Percentiles rank a stretch among this genome's conserved stretches.
Conservation (phyloP, 2,329 filamentous ascomycete genomes). For the Chaetomium strumarium region DNA sequence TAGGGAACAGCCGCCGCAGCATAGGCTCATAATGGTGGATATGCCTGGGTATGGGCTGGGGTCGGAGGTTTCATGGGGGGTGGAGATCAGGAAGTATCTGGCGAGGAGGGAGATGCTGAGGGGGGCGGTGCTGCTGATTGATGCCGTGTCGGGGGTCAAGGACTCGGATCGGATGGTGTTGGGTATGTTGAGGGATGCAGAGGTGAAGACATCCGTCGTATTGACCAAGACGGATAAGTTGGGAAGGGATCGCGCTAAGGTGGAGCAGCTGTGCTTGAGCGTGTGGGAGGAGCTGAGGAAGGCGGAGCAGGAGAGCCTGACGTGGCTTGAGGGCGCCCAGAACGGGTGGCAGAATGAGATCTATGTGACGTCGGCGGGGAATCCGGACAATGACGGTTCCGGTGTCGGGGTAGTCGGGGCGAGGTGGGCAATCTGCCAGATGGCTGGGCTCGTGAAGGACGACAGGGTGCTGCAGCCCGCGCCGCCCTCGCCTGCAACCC, state of each 20-base stretch:
- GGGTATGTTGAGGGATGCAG: slow-evolving; percentile 39
- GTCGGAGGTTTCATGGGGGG: slow-evolving; percentile 44
- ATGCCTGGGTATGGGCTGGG: slow-evolving; percentile 35
- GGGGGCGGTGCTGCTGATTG: slow-evolving; percentile 49
- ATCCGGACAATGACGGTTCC: slow-evolving; percentile 26
- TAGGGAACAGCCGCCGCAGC: slow-evolving; percentile 36
- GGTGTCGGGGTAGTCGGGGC: slow-evolving; percentile 31
- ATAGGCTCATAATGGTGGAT: slow-evolving; percentile 42
- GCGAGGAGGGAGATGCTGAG: slow-evolving; percentile 40
- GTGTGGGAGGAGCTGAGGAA: slow-evolving; percentile 30
- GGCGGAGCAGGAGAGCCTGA: slow-evolving; percentile 21
- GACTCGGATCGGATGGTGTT: slow-evolving; percentile 44
- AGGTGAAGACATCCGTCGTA: slow-evolving; percentile 43
- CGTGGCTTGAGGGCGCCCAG: slow-evolving; percentile 20
- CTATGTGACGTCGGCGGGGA: slow-evolving; percentile 32
- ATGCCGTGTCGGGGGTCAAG: slow-evolving; percentile 47
- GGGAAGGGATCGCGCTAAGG: slow-evolving; percentile 14
- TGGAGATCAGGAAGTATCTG: slow-evolving; percentile 47
- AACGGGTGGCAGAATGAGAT: slow-evolving; percentile 31
- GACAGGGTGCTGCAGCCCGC: slow-evolving; percentile 9
- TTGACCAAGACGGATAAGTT: slow-evolving; percentile 54
- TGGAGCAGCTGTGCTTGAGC: slow-evolving; percentile 24
- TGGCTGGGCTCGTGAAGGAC: slow-evolving; percentile 30
- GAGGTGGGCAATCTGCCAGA: slow-evolving; percentile 30
- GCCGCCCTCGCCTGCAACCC: background rate